Conservation (phyloP, 2,329 filamentous ascomycete genomes). For the Tolypocladium album region DNA sequence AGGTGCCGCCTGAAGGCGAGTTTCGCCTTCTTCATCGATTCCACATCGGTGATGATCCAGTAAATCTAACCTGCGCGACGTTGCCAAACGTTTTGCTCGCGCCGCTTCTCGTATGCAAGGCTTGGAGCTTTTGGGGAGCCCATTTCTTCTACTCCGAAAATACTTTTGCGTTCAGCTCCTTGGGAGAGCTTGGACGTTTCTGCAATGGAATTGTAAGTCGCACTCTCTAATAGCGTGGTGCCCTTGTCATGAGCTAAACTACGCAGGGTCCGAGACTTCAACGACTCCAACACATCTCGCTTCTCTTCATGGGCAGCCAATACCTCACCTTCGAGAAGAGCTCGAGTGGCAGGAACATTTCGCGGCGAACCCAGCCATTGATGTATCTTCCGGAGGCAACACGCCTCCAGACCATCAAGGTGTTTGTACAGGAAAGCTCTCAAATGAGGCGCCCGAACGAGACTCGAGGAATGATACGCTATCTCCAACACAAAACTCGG, state of each 20-base stretch:
- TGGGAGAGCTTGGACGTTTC: background rate
- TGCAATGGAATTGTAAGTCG: background rate
- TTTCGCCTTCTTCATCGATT: background rate
- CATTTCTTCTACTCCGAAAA: background rate
- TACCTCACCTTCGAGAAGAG: slow-evolving; percentile 11
- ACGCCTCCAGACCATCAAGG: slow-evolving; percentile 27
- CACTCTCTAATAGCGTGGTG: background rate
- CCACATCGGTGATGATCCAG: background rate
- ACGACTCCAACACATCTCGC: slow-evolving; percentile 32
- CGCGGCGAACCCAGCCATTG: slow-evolving; percentile 25
- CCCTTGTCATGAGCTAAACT: background rate
- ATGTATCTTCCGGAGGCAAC: slow-evolving; percentile 21
- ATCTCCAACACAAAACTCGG: slow-evolving; percentile 17
- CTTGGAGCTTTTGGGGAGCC: background rate
- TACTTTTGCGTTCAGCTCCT: background rate
- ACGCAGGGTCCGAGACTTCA: slow-evolving; percentile 20
- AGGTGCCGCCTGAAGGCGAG: background rate
- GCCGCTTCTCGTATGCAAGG: background rate
- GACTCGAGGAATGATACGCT: slow-evolving; percentile 6
- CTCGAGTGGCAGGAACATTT: slow-evolving; percentile 11
- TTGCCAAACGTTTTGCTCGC: background rate
- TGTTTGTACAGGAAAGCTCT: slow-evolving; percentile 29
- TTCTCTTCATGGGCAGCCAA: slow-evolving; percentile 8
- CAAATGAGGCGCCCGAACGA: slow-evolving; percentile 29
- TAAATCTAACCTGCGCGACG: background rate